Conservation (phyloP, 129 eudicot species). For the Heracleum sosnowskyi region DNA sequence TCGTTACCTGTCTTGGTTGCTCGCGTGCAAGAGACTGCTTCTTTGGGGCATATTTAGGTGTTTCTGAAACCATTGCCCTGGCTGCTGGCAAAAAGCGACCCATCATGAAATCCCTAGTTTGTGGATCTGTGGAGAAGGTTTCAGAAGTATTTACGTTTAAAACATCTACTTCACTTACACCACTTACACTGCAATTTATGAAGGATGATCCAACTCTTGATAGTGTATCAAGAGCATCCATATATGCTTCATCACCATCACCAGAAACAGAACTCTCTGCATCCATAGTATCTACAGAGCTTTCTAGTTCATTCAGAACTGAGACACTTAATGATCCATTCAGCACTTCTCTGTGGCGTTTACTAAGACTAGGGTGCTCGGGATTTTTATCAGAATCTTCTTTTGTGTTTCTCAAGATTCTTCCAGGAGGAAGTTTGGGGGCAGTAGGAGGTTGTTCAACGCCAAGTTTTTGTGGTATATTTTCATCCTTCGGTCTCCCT, state of each 20-base stretch:
- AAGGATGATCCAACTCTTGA: slow-evolving; percentile 56
- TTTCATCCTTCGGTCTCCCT: slow-evolving; percentile 72
- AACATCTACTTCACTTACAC: slow-evolving; percentile 44
- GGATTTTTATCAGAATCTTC: slow-evolving; percentile 17
- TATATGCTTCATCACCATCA: slow-evolving; percentile 37
- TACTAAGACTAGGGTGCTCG: slow-evolving; percentile 12
- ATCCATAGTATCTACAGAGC: slow-evolving; percentile 22
- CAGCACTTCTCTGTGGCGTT: slow-evolving; percentile 2
- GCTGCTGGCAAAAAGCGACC: slow-evolving; percentile 93
- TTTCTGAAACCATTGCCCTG: slow-evolving; percentile 69
- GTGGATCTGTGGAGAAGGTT: slow-evolving; percentile 36
- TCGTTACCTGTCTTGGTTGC: slow-evolving; percentile 31
- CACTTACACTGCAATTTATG: slow-evolving; percentile 62
- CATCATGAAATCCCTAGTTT: slow-evolving; percentile 75
- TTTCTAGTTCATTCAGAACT: slow-evolving; percentile 15
- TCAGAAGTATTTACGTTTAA: slow-evolving; percentile 28
- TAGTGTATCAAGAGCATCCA: slow-evolving; percentile 67
- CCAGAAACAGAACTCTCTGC: slow-evolving; percentile 33
- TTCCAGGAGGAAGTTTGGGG: slow-evolving; percentile 84
- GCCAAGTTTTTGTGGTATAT: slow-evolving; percentile 16
- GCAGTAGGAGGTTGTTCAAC: slow-evolving; percentile 23
- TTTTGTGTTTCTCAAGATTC: slow-evolving; percentile 24
- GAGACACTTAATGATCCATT: background rate
- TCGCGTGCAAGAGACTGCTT: slow-evolving; percentile 33
- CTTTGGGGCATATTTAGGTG: slow-evolving; percentile 47